Evolutionary conservation across 495 filamentous ascomycete species (phyloP).

Genomic region (Penicillium herquei): DNA sequence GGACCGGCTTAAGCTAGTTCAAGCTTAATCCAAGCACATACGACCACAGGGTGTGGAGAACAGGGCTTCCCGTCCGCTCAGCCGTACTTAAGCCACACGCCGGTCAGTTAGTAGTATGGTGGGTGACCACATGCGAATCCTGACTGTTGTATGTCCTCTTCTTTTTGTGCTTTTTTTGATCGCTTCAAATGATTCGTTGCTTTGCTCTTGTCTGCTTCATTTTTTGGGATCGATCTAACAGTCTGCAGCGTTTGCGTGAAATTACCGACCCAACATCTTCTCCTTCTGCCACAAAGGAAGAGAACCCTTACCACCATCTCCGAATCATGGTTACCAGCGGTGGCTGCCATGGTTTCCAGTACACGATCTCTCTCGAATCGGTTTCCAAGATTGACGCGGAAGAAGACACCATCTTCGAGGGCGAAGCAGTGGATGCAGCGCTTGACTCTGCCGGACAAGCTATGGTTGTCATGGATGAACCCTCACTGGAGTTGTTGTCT

Average conservation of each 20-base stretch:
- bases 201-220: background rate
- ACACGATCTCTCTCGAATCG: constrained; percentile 81
- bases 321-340: constrained; percentile 88
- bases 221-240: constrained; percentile 17
- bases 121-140: constrained; percentile 53
- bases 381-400: constrained; percentile 56
- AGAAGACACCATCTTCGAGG: constrained; percentile 71
- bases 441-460: constrained; percentile 53
- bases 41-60: constrained; percentile 53
- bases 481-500: constrained; percentile 83
- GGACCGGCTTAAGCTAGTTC: constrained; percentile 15
- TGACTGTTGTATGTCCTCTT: constrained; percentile 47
- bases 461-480: constrained; percentile 84
- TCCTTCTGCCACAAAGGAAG: constrained; percentile 55
- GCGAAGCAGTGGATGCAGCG: constrained; percentile 25
- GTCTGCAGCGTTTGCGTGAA: constrained; percentile 61
- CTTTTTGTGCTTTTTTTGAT: constrained; percentile 21
- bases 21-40: constrained; percentile 27
- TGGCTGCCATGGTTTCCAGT: constrained; percentile 98
- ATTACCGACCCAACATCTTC: constrained; percentile 48
- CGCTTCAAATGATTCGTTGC: background rate
- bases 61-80: constrained; percentile 51
- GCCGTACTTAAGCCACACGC: constrained; percentile 53
- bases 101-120: constrained; percentile 51
- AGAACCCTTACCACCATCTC: constrained; percentile 78